Conservation (phyloP, 306 rosid genomes). For the Cicer chorassanicum region DNA sequence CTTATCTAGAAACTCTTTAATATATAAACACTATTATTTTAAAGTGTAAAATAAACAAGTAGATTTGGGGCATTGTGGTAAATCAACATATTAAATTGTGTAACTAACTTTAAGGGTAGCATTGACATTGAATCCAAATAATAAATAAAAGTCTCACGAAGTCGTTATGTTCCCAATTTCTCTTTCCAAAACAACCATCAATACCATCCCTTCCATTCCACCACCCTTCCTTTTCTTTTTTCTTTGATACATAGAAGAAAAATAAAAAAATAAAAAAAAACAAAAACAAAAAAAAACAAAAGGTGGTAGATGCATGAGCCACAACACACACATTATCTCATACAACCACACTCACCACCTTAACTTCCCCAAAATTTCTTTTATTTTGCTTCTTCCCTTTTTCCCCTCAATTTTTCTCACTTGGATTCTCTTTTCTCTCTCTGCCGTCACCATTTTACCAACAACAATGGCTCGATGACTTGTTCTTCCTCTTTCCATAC, state of each 20-base stretch:
- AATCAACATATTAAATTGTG: background rate
- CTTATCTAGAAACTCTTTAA: too few relatives aligned
- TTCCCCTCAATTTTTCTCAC: constrained; percentile 40
- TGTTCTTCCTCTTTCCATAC: constrained; percentile 37
- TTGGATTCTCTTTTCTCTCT: constrained; percentile 43
- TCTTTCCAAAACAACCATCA: constrained; percentile 43
- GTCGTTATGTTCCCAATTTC: constrained; percentile 46
- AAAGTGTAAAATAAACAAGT: background rate
- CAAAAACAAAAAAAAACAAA: constrained; percentile 57
- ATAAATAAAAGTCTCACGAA: constrained; percentile 41
- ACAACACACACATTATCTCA: constrained; percentile 55
- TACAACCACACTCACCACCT: constrained; percentile 61
- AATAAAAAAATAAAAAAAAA: background rate
- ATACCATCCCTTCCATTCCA: constrained; percentile 54
- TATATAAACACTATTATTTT: too few relatives aligned
- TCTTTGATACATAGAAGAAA: constrained; percentile 16
- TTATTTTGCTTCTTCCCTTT: constrained; percentile 35
- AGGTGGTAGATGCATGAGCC: constrained; percentile 97
- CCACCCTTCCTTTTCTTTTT: constrained; percentile 44
- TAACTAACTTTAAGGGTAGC: constrained; percentile 53
- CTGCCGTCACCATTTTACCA: constrained; percentile 25
- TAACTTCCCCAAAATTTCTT: constrained; percentile 55
- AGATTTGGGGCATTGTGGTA: constrained; percentile 45
- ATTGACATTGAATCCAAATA: constrained; percentile 49
- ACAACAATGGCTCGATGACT: constrained; percentile 37